Evolutionary conservation across 225 moss, liverwort and hornwort genomes (phyloP).

Genomic region (Pseudisothecium myosuroides): DNA sequence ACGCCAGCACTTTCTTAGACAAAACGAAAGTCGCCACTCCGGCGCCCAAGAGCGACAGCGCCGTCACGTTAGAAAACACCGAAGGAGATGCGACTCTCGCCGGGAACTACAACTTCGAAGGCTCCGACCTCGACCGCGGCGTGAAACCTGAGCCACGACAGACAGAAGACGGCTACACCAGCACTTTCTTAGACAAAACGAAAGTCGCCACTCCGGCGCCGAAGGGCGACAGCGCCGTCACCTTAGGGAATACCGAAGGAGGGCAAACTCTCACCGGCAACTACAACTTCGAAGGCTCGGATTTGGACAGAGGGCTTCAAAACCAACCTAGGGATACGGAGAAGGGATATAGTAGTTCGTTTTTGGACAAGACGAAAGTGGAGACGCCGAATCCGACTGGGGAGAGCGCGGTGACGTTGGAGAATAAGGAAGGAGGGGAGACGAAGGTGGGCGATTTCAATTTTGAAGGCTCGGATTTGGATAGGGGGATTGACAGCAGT

Average conservation of each 20-base stretch:
- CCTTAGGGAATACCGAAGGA: constrained; percentile 7
- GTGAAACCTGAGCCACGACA: neutral
- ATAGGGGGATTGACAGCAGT: neutral
- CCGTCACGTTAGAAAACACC: neutral
- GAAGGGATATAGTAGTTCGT: neutral
- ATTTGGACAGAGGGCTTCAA: neutral
- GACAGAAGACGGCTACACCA: constrained; percentile 10
- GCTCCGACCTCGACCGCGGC: constrained; percentile 28
- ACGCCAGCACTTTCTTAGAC: constrained; percentile 7
- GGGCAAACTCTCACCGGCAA: neutral
- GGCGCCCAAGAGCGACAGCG: neutral
- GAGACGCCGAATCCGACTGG: neutral
- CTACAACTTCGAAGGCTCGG: constrained; percentile 33
- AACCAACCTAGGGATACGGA: neutral
- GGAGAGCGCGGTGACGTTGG: neutral
- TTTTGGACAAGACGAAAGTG: constrained; percentile 13
- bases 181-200: constrained; percentile 8
- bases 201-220: constrained; percentile 7
- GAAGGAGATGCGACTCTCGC: neutral
- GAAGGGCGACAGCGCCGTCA: neutral
- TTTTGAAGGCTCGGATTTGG: constrained; percentile 3
- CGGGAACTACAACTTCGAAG: constrained; percentile 24
- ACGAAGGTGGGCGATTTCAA: neutral
- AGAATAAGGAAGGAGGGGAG: neutral
- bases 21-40: constrained; percentile 14